Conservation (phyloP, 441 rosid genomes). For the Kokia cookei region DNA sequence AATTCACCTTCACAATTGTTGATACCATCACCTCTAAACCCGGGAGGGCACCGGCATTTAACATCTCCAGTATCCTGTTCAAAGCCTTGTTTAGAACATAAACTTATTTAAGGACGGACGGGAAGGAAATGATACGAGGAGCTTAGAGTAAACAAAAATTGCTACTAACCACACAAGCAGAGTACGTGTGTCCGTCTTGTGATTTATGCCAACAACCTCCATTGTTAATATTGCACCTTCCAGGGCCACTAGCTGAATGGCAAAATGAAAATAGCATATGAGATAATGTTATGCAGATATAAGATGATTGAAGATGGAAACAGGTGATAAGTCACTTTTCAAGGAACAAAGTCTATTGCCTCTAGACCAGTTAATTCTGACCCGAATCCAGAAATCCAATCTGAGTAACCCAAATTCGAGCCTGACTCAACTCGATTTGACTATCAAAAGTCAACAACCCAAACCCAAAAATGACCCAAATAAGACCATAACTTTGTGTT, state of each 20-base stretch:
- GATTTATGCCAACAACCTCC: conserved; percentile 95
- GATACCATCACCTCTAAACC: conserved; percentile 81
- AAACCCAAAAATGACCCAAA: background rate
- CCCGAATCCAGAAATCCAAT: too few species aligned
- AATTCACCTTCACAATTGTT: conserved; percentile 69
- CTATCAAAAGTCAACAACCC: too few species aligned
- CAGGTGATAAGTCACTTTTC: background rate
- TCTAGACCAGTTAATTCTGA: background rate
- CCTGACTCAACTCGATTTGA: too few species aligned
- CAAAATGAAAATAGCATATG: conserved; percentile 2
- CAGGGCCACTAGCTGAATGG: conserved; percentile 77
- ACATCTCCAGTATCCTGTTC: conserved; percentile 55
- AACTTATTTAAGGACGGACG: background rate
- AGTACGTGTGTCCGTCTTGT: conserved; percentile 54
- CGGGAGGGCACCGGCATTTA: conserved; percentile 85
- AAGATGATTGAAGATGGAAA: background rate
- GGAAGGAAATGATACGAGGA: background rate
- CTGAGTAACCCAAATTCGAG: too few species aligned
- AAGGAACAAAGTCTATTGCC: background rate
- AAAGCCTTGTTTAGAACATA: conserved; percentile 14
- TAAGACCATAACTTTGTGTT: background rate
- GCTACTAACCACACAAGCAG: conserved; percentile 78
- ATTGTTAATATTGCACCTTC: conserved; percentile 83
- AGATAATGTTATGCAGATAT: background rate
- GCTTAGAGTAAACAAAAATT: background rate